Percentiles rank a stretch among this genome's conserved stretches.
These are phyloP conservation scores for Bacterosira constricta DNA, from an alignment of 108 stramenopile genomes.

Conservation along the genomic window DNA sequence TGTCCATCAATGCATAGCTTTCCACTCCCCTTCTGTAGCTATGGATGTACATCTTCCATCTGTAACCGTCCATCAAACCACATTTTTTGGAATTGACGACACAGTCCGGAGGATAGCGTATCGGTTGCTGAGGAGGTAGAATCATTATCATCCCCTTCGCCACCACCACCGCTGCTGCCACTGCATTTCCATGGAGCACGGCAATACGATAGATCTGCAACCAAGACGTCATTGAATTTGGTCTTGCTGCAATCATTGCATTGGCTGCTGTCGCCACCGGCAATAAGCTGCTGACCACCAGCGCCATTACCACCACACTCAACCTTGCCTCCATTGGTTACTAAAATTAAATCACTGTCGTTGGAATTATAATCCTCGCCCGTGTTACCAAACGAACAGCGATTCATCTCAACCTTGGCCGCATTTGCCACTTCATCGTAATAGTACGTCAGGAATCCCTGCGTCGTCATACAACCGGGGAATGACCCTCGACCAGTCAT, in stretches of 20 bases:
- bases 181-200: constrained; percentile 49
- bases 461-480: constrained; percentile 71
- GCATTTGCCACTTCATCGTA: constrained; percentile 58
- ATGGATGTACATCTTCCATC: constrained; percentile 53
- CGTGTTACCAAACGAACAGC: constrained; percentile 66
- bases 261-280: constrained; percentile 12
- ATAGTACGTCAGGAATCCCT: constrained; percentile 68
- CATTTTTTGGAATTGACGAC: constrained; percentile 32
- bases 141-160: background rate
- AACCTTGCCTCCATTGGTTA: constrained; percentile 32
- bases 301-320: constrained; percentile 15
- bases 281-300: no score
- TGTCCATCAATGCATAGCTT: constrained; percentile 36
- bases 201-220: constrained; percentile 47
- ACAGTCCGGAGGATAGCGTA: constrained; percentile 31
- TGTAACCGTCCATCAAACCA: constrained; percentile 45
- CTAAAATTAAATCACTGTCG: constrained; percentile 5
- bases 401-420: constrained; percentile 65
- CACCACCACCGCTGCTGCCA: background rate
- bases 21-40: constrained; percentile 34
- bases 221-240: constrained; percentile 26
- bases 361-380: constrained; percentile 23
- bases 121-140: constrained; percentile 6
- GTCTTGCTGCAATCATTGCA: constrained; percentile 47
- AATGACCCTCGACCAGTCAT: constrained; percentile 47